Percentiles rank a stretch among this genome's conserved stretches.
These are phyloP conservation scores for Pichia scutulata DNA, from an alignment of 805 yeast species.

Conservation along the genomic window DNA sequence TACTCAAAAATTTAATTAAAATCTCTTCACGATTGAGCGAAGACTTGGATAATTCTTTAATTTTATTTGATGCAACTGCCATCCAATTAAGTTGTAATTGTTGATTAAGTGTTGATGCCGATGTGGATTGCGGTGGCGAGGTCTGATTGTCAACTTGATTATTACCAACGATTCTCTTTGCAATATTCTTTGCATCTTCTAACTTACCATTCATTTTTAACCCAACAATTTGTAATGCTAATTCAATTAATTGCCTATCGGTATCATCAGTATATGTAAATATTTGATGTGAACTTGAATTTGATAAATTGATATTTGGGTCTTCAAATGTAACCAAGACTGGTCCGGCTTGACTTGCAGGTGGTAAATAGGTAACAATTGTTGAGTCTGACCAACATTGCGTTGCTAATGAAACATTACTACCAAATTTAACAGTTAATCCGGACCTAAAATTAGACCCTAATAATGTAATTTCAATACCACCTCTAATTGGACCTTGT, in stretches of 20 bases:
- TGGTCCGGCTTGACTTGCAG: conserved; percentile 83
- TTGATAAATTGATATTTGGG: conserved; percentile 12
- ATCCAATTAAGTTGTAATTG: conserved; percentile 34
- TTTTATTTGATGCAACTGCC: conserved; percentile 44
- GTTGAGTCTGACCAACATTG: conserved; percentile 97
- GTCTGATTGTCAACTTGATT: conserved; percentile 22
- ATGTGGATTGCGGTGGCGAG: conserved; percentile 7
- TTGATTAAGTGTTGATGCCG: conserved; percentile 11
- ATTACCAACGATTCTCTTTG: conserved; percentile 79
- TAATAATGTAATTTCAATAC: conserved; percentile 85
- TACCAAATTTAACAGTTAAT: conserved; percentile 78
- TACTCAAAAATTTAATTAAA: conserved; percentile 40
- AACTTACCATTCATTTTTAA: conserved; percentile 92
- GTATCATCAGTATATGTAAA: conserved; percentile 94
- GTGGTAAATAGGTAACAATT: conserved; percentile 88
- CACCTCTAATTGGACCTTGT: conserved; percentile 94
- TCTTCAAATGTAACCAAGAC: conserved; percentile 75
- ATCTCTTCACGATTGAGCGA: conserved; percentile 42
- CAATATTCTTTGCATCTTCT: conserved; percentile 92
- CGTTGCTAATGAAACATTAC: conserved; percentile 68
- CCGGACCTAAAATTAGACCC: conserved; percentile 86
- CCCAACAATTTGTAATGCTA: conserved; percentile 95
- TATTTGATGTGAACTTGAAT: conserved; percentile 38
- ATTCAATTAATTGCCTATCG: conserved; percentile 87
- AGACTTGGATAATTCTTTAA: conserved; percentile 37